Conservation (phyloP, 805 yeast species). For the Candida insectorum region DNA sequence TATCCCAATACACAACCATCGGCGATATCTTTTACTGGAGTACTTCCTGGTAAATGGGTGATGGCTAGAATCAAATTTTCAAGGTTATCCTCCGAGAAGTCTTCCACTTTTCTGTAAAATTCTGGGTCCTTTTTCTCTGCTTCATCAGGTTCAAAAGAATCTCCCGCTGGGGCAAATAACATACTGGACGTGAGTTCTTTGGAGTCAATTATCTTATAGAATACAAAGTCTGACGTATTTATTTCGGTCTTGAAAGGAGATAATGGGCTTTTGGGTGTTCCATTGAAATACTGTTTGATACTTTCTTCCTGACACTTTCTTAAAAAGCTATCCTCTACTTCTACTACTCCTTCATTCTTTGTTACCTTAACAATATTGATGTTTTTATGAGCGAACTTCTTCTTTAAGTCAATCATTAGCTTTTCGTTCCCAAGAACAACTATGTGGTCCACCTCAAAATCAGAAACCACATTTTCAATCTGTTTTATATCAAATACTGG, state of each 20-base stretch:
- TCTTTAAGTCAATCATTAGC: slow-evolving; percentile 58
- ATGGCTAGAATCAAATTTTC: slow-evolving; percentile 77
- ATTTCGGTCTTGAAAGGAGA: slow-evolving; percentile 86
- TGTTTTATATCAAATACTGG: slow-evolving; percentile 56
- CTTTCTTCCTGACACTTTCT: slow-evolving; percentile 72
- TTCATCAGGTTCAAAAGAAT: slow-evolving; percentile 29
- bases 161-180: slow-evolving; percentile 42
- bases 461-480: slow-evolving; percentile 55
- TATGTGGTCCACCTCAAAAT: slow-evolving; percentile 56
- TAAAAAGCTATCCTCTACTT: slow-evolving; percentile 62
- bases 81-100: slow-evolving; percentile 50
- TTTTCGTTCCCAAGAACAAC: slow-evolving; percentile 78
- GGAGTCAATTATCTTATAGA: slow-evolving; percentile 56
- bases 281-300: slow-evolving; percentile 88
- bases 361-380: slow-evolving; percentile 59
- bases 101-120: slow-evolving; percentile 32
- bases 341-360: slow-evolving; percentile 73
- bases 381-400: slow-evolving; percentile 41
- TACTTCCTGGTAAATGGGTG: slow-evolving; percentile 30
- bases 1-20: slow-evolving; percentile 72
- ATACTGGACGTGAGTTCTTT: slow-evolving; percentile 33
- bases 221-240: slow-evolving; percentile 55
- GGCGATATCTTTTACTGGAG: slow-evolving; percentile 44
- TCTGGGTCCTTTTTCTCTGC: slow-evolving; percentile 24
- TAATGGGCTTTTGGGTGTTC: slow-evolving; percentile 58